Conservation (phyloP, 2,329 filamentous ascomycete species). For the Dothiorella sarmentorum region DNA sequence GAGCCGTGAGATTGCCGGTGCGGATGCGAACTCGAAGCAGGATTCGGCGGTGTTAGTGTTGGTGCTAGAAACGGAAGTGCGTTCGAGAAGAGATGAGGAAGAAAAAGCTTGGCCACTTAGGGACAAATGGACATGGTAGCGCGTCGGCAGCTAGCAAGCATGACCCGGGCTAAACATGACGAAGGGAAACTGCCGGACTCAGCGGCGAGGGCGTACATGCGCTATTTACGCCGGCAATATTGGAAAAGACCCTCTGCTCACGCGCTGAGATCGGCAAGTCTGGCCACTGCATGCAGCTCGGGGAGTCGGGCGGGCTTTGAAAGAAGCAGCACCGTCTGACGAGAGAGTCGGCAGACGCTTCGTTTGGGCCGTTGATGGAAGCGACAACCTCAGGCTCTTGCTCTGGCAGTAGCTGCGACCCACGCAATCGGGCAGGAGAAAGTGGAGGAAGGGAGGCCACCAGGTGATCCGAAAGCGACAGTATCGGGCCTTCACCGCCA, state of each 20-base stretch:
- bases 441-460: neutral
- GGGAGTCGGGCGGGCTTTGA: neutral
- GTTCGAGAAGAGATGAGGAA: conserved; percentile 6
- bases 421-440: neutral
- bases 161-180: neutral
- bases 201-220: neutral
- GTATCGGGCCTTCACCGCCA: conserved; percentile 11
- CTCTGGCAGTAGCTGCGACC: neutral
- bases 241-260: neutral
- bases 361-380: neutral
- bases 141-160: neutral
- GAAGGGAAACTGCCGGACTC: neutral
- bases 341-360: neutral
- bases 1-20: neutral
- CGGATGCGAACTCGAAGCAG: neutral
- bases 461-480: neutral
- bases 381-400: neutral
- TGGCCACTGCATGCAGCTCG: neutral
- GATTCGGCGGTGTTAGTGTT: neutral
- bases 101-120: neutral
- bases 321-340: neutral
- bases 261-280: neutral
- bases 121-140: neutral
- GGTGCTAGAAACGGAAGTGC: neutral
- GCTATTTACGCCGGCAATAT: neutral